These are phyloP conservation scores for Allomyces macrogynus DNA, from an alignment of 192 early-diverging fungal species.

Conservation along the genomic window DNA sequence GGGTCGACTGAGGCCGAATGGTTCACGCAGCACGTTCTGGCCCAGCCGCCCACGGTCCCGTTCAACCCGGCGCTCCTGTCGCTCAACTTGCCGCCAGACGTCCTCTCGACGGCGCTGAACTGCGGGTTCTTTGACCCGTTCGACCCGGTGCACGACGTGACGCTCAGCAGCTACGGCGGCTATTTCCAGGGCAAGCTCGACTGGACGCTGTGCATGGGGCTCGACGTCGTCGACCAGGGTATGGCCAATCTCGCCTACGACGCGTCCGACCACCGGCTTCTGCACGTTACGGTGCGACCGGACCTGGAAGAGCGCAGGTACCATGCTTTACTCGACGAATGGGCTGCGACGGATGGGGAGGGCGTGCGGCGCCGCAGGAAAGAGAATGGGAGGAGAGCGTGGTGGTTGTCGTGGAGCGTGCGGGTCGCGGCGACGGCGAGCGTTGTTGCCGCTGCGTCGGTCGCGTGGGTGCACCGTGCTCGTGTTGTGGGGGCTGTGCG, in stretches of 20 bases:
- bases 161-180: slow-evolving; percentile 43
- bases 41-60: neutral
- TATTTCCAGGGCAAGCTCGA: slow-evolving; percentile 49
- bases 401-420: no score
- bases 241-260: slow-evolving; percentile 44
- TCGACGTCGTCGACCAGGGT: slow-evolving; percentile 22
- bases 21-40: slow-evolving; percentile 10
- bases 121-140: slow-evolving; percentile 61
- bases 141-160: slow-evolving; percentile 32
- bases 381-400: no score
- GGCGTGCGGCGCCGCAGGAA: no score
- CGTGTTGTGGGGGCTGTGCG: no score
- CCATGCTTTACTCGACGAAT: no score
- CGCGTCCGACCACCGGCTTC: slow-evolving; percentile 49
- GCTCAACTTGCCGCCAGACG: slow-evolving; percentile 13
- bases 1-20: slow-evolving; percentile 46
- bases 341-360: no score
- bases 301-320: neutral
- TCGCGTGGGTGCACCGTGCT: no score
- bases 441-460: no score
- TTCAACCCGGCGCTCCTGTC: neutral
- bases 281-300: slow-evolving; percentile 27
- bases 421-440: no score
- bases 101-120: slow-evolving; percentile 31
- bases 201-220: slow-evolving; percentile 40